phyloP scores from a whole-genome alignment of 345 rosid species.

The Ceriops zippeliana region DNA sequence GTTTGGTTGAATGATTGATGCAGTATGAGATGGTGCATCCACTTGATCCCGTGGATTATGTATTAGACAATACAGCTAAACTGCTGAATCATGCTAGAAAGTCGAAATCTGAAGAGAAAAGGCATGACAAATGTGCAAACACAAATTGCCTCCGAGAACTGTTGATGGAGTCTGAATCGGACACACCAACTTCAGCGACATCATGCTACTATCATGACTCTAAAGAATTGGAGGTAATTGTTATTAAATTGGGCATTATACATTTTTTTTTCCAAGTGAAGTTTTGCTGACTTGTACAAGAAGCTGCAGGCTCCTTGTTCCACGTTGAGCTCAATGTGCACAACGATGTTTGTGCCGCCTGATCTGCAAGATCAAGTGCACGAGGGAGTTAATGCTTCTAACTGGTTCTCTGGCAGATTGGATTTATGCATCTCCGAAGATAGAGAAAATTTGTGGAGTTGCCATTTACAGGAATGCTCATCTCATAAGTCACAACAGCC shows the following conservation, averaged over 20 bases:
- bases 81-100: slow-evolving; percentile 26
- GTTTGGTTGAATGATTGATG: slow-evolving; percentile 9
- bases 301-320: slow-evolving; percentile 26
- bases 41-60: slow-evolving; percentile 30
- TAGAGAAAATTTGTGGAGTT: slow-evolving; percentile 25
- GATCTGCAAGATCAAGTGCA: slow-evolving; percentile 25
- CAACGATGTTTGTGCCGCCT: slow-evolving; percentile 15
- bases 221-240: slow-evolving; percentile 43
- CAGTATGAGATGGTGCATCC: slow-evolving; percentile 51
- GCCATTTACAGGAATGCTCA: slow-evolving; percentile 27
- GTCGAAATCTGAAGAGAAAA: slow-evolving; percentile 14
- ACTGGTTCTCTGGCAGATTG: slow-evolving; percentile 30
- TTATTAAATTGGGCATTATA: background rate
- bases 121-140: slow-evolving; percentile 28
- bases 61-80: slow-evolving; percentile 13
- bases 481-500: slow-evolving; percentile 21
- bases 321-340: slow-evolving; percentile 18
- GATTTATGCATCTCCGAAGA: slow-evolving; percentile 41
- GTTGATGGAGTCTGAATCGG: slow-evolving; percentile 55
- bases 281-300: slow-evolving; percentile 29
- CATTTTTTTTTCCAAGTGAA: background rate
- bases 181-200: slow-evolving; percentile 33
- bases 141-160: slow-evolving; percentile 49
- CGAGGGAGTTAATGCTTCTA: slow-evolving; percentile 20
- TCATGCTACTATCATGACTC: slow-evolving; percentile 15